Conservation (phyloP, 345 rosid genomes). For the Reutealis trisperma region DNA sequence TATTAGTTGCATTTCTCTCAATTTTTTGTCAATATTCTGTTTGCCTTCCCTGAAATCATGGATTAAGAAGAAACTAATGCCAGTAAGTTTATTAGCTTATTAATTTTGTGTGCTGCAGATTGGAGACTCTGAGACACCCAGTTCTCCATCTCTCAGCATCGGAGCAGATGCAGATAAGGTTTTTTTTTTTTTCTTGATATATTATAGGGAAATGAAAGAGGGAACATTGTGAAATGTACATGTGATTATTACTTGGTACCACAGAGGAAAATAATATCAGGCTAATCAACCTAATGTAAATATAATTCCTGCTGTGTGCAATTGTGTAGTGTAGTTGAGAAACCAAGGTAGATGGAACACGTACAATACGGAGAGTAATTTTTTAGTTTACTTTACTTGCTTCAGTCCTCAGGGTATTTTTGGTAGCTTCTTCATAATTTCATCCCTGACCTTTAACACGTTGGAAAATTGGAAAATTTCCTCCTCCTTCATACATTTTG, state of each 20-base stretch:
- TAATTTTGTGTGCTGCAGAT: slow-evolving; percentile 31
- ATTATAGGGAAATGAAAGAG: neutral
- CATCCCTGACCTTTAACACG: neutral
- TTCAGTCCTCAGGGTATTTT: neutral
- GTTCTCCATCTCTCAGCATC: slow-evolving; percentile 42
- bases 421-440: neutral
- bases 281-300: neutral
- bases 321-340: neutral
- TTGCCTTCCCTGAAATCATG: neutral
- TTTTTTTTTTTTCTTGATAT: slow-evolving; percentile 5
- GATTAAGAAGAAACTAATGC: neutral
- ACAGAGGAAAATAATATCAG: neutral
- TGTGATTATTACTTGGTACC: neutral
- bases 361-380: too few relatives aligned
- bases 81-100: slow-evolving; percentile 1
- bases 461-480: neutral
- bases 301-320: neutral
- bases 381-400: neutral
- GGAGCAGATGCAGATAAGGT: slow-evolving; percentile 57
- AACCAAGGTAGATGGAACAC: neutral
- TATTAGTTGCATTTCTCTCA: neutral
- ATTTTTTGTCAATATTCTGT: neutral
- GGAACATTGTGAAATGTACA: neutral
- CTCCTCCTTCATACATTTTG: neutral
- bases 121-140: slow-evolving; percentile 36